phyloP scores from a whole-genome alignment of 2,329 filamentous ascomycete species.

The Arthrobotrys conoides region DNA sequence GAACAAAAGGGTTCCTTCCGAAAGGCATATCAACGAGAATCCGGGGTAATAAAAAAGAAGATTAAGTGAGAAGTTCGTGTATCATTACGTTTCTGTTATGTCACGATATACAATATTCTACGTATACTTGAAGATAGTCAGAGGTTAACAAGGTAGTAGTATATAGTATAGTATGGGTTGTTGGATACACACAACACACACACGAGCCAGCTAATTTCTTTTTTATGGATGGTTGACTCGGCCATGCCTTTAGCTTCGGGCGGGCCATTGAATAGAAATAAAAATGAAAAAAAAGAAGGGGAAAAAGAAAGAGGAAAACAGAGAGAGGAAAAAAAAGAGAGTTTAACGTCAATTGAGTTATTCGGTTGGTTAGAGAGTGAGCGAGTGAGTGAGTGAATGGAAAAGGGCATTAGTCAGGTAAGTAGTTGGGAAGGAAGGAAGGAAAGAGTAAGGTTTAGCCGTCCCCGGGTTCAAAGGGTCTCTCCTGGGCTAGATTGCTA shows the following conservation, averaged over 20 bases:
- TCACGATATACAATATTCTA: slow-evolving; percentile 19
- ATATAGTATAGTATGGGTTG: slow-evolving; percentile 11
- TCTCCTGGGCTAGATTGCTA: slow-evolving; percentile 42
- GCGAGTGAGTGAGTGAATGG: no score
- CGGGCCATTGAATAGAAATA: background rate
- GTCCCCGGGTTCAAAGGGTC: slow-evolving; percentile 26
- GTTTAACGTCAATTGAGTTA: background rate
- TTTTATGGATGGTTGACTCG: no score
- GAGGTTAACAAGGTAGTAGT: no score
- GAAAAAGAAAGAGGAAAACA: no score
- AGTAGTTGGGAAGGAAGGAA: no score
- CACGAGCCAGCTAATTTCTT: no score
- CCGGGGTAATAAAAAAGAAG: slow-evolving; percentile 28
- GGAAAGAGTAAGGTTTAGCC: slow-evolving; percentile 43
- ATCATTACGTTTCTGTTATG: slow-evolving; percentile 61
- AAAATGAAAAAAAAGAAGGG: background rate
- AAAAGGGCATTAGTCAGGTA: slow-evolving; percentile 5
- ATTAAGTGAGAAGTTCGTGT: no score
- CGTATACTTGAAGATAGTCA: background rate
- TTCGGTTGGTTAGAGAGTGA: no score
- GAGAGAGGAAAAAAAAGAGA: no score
- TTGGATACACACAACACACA: slow-evolving; percentile 4
- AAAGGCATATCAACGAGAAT: slow-evolving; percentile 14
- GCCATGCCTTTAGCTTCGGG: slow-evolving; percentile 38
- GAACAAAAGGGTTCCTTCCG: slow-evolving; percentile 19